Conservation (phyloP, 805 yeast species). For the Pichia californica region DNA sequence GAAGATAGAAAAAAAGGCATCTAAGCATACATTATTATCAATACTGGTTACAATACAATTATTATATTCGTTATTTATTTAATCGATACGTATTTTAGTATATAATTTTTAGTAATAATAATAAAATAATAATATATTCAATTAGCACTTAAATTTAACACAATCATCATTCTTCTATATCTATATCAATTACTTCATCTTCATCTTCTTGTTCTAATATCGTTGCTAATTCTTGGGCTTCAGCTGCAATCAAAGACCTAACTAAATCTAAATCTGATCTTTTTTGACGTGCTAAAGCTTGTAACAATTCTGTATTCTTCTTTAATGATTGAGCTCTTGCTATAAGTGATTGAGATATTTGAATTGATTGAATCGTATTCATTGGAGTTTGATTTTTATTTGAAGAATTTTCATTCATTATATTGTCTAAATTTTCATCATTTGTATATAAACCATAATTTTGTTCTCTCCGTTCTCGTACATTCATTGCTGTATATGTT, state of each 20-base stretch:
- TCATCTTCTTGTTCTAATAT: constrained; percentile 17
- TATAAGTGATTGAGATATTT: not conserved
- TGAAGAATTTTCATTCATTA: not conserved
- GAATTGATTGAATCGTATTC: constrained; percentile 1
- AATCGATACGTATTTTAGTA: too few relatives aligned
- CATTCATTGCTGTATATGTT: constrained; percentile 6
- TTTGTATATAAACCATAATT: constrained; percentile 2
- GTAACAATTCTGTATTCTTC: constrained; percentile 4
- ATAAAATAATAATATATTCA: too few relatives aligned
- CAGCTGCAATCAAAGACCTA: constrained; percentile 12
- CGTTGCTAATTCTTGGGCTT: constrained; percentile 17
- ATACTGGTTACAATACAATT: too few relatives aligned
- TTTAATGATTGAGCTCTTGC: not conserved
- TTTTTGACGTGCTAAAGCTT: not conserved
- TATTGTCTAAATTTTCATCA: not conserved
- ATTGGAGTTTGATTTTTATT: not conserved
- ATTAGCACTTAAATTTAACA: too few relatives aligned
- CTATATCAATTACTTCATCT: not conserved
- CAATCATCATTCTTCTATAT: not conserved
- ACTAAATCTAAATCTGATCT: not conserved
- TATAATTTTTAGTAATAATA: too few relatives aligned
- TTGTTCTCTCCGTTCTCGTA: constrained; percentile 3
- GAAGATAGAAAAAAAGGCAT: not conserved
- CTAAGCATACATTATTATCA: too few relatives aligned
- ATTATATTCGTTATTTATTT: too few relatives aligned